These are phyloP conservation scores for Stemphylium lycopersici DNA, from an alignment of 2,329 filamentous ascomycete genomes.

Conservation along the genomic window DNA sequence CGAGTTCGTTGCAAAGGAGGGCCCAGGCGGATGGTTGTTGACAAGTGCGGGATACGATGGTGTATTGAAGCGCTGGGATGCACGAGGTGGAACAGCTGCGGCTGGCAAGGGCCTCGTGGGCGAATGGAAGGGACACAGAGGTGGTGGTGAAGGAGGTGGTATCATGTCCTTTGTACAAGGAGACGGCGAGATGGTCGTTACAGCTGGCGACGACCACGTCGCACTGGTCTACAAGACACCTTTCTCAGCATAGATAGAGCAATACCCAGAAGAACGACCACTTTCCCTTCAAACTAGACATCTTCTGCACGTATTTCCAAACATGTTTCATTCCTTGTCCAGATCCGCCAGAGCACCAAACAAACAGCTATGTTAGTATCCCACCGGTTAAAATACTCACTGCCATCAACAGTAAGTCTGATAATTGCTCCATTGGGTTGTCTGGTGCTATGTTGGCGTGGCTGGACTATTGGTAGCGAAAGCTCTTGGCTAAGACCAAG, in stretches of 20 bases:
- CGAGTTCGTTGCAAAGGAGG: constrained; percentile 72
- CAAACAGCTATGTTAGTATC: background rate
- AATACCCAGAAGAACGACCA: background rate
- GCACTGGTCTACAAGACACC: constrained; percentile 37
- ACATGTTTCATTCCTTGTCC: too few relatives aligned
- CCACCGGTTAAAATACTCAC: constrained; percentile 7
- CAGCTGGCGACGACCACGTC: constrained; percentile 80
- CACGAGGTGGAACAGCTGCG: constrained; percentile 69
- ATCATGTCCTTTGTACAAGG: constrained; percentile 88
- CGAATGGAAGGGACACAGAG: constrained; percentile 90
- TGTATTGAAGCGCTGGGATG: constrained; percentile 87
- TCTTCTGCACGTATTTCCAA: too few relatives aligned
- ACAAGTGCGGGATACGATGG: constrained; percentile 94
- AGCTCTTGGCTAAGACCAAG: too few relatives aligned
- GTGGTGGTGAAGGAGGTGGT: constrained; percentile 84
- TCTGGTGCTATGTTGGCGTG: background rate
- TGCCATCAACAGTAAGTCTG: background rate
- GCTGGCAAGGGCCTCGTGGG: constrained; percentile 73
- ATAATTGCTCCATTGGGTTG: constrained; percentile 5
- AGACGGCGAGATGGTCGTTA: constrained; percentile 77
- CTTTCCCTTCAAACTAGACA: background rate
- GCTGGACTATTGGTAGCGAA: background rate
- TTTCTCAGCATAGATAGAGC: constrained; percentile 9
- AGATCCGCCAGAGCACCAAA: background rate
- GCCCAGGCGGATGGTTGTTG: constrained; percentile 66